These are phyloP conservation scores for Pestalotiopsis sp. DNA, from an alignment of 2,329 filamentous ascomycete species.

Conservation along the genomic window DNA sequence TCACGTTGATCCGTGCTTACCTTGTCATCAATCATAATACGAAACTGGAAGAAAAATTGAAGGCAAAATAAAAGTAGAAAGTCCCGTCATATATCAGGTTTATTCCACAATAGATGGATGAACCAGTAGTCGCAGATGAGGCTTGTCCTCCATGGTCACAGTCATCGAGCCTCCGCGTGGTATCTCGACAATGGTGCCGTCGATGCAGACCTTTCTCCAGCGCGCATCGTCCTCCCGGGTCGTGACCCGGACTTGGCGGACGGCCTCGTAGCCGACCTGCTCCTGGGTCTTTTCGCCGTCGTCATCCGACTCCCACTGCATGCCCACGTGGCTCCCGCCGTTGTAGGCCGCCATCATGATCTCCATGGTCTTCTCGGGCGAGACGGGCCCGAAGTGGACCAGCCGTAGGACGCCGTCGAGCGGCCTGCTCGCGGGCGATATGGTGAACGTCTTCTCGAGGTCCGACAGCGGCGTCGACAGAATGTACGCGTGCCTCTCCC, in stretches of 20 bases:
- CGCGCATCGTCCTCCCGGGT: conserved; percentile 68
- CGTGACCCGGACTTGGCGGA: conserved; percentile 68
- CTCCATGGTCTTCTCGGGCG: conserved; percentile 70
- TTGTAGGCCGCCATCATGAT: conserved; percentile 72
- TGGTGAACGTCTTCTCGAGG: conserved; percentile 79
- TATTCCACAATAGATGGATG: conserved; percentile 27
- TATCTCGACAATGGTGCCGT: conserved; percentile 82
- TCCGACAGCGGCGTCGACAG: conserved; percentile 78
- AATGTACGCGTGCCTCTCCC: conserved; percentile 71
- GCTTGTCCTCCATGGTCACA: conserved; percentile 52
- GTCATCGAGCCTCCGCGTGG: conserved; percentile 72
- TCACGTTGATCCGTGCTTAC: too few relatives aligned
- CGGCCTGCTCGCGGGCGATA: conserved; percentile 73
- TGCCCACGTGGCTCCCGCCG: conserved; percentile 56
- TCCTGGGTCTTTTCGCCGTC: conserved; percentile 36
- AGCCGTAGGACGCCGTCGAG: conserved; percentile 73
- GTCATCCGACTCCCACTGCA: conserved; percentile 42
- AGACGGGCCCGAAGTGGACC: conserved; percentile 73
- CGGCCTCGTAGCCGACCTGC: conserved; percentile 70
- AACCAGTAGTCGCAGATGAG: conserved; percentile 49
- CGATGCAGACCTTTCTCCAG: conserved; percentile 89
- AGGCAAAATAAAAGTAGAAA: too few relatives aligned
- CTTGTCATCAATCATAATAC: background rate
- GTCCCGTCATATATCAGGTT: background rate
- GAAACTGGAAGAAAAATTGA: background rate